These are phyloP conservation scores for Globisporangium paddicum DNA, from an alignment of 352 stramenopile species.

Conservation along the genomic window DNA sequence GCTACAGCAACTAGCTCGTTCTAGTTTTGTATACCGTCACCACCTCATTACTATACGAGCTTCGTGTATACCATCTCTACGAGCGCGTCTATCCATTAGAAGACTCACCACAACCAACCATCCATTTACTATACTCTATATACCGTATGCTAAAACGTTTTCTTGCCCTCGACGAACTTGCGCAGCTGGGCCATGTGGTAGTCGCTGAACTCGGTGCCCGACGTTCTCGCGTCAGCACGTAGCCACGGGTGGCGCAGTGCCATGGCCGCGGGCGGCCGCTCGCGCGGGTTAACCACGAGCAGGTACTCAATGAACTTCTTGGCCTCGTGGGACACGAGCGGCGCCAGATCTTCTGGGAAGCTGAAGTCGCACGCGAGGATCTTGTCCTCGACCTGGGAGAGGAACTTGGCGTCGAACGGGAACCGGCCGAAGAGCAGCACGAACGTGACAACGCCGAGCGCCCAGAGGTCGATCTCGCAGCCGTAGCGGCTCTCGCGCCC, in stretches of 20 bases:
- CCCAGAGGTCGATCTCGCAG: slow-evolving; percentile 72
- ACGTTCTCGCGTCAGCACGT: slow-evolving; percentile 28
- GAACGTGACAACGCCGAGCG: slow-evolving; percentile 70
- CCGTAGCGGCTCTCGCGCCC: slow-evolving; percentile 47
- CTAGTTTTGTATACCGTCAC: not conserved
- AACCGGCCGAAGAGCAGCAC: slow-evolving; percentile 66
- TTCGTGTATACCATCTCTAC: not conserved
- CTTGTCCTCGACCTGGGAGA: slow-evolving; percentile 83
- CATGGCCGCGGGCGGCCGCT: slow-evolving; percentile 56
- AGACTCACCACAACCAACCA: not conserved
- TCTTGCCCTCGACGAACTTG: slow-evolving; percentile 44
- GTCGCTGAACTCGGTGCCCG: slow-evolving; percentile 30
- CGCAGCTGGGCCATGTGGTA: slow-evolving; percentile 43
- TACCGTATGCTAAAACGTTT: slow-evolving; percentile 20
- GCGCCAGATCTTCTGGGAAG: slow-evolving; percentile 45
- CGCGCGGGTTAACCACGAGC: slow-evolving; percentile 48
- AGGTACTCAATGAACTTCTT: slow-evolving; percentile 80
- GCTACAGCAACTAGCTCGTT: not conserved
- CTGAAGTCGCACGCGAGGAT: slow-evolving; percentile 58
- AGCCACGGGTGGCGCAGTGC: slow-evolving; percentile 74
- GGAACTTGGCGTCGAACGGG: slow-evolving; percentile 77
- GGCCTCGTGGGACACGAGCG: slow-evolving; percentile 52
- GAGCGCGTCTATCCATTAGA: too few species aligned
- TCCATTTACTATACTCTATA: not conserved
- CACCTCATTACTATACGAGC: not conserved